phyloP scores from a whole-genome alignment of 805 yeast species.

The Saturnispora halmiae region DNA sequence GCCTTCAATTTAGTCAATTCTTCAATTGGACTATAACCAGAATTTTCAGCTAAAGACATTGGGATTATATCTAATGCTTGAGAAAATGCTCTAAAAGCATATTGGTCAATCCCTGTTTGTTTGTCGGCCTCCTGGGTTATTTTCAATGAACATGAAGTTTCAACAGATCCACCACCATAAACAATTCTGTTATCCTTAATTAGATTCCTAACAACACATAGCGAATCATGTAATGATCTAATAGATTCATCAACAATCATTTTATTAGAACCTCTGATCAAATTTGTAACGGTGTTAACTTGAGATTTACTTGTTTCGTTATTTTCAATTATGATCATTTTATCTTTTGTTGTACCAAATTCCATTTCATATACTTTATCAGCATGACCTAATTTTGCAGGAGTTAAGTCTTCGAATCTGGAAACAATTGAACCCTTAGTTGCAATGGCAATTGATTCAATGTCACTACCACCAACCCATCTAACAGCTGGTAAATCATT shows the following conservation, averaged over 20 bases:
- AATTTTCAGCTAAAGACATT: constrained; percentile 91
- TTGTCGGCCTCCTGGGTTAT: constrained; percentile 87
- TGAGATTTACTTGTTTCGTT: constrained; percentile 43
- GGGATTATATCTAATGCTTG: constrained; percentile 87
- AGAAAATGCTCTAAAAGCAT: constrained; percentile 93
- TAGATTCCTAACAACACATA: constrained; percentile 95
- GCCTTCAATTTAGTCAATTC: constrained; percentile 77
- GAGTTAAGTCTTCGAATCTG: constrained; percentile 82
- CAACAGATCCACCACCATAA: constrained; percentile 99
- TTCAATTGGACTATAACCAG: constrained; percentile 92
- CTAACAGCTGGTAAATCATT: constrained; percentile 91
- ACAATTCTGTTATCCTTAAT: constrained; percentile 88
- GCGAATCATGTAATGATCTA: constrained; percentile 92
- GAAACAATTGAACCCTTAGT: constrained; percentile 97
- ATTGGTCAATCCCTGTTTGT: constrained; percentile 93
- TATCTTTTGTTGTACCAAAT: constrained; percentile 93
- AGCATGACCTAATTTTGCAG: constrained; percentile 80
- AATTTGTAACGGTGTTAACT: constrained; percentile 59
- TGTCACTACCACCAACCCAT: constrained; percentile 98
- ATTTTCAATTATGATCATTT: constrained; percentile 91
- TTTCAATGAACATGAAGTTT: constrained; percentile 84
- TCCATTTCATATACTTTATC: constrained; percentile 79
- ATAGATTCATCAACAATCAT: constrained; percentile 97
- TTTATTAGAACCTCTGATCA: constrained; percentile 90
- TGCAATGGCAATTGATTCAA: constrained; percentile 93